Base-by-base conservation (phyloP, 306 rosid species). In the Glycyrrhiza uralensis region DNA sequence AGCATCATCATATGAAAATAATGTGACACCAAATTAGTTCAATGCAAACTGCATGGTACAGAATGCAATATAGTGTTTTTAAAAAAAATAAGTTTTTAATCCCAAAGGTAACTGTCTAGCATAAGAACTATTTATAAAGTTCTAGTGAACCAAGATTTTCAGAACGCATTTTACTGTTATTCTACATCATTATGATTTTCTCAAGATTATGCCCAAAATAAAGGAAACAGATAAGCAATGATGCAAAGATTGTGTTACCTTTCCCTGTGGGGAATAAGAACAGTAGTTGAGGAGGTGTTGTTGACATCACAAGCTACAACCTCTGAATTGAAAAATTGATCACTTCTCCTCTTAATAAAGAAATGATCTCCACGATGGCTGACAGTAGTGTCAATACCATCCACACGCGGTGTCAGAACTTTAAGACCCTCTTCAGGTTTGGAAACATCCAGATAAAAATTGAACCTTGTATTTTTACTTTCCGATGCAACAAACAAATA, bases 291-390 rank as follows among this genome's bases (percentile, higher is more conserved):
- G 51, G 87, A 81, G 77, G 80, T 75, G 81, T 89, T 67, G 72
- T 85, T 84, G 74, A 91, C 19, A 4, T 96, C 75, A 67, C 96
- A 91, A 65, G 92, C 96, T 76, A 91, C 82, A 59, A 93, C 75
- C 81, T 93, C 96, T 36, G 96, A 91, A 80, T 93, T 93, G 83
- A 91, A 91, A 79, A 85, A 80, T 66, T 87, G 81, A 13, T 81
- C 78, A 9, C 96, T 93, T 79, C 96, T 85, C 82, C 92, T 89
- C 71, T 52, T 46, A 46, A 93, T 83, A 75, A 84, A 89, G 78
- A 93, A 91, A 76, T 93, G 92, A 86, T 85, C 82, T 35, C 97
- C 97, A 39, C 96, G 89, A 82, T 93, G 98, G 74, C 90, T 87
- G 45, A 84, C 91, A 29, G 60, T 78, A 61, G 97, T 87, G 78